These are phyloP conservation scores for Penicillium bialowiezense DNA, from an alignment of 495 filamentous ascomycete genomes.

Conservation along the genomic window DNA sequence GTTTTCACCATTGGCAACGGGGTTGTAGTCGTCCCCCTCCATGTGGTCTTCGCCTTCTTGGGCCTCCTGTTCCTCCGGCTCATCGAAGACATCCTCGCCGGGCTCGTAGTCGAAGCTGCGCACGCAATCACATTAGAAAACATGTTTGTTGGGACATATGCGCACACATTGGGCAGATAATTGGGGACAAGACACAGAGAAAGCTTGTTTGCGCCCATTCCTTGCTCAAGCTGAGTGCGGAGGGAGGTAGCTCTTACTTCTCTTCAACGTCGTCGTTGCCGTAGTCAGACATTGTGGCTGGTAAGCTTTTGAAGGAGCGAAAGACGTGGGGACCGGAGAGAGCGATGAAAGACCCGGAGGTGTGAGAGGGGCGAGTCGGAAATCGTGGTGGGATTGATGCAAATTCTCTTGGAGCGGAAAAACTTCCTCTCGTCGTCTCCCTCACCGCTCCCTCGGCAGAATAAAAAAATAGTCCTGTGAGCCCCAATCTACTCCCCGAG, in stretches of 20 bases:
- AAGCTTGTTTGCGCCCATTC: slow-evolving; percentile 6
- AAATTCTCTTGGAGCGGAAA: slow-evolving; percentile 12
- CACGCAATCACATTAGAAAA: slow-evolving; percentile 12
- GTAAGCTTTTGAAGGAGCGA: neutral
- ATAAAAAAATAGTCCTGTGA: slow-evolving; percentile 1
- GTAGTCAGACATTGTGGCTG: slow-evolving; percentile 77
- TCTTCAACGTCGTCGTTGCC: slow-evolving; percentile 63
- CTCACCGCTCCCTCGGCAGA: slow-evolving; percentile 9
- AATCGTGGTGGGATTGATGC: slow-evolving; percentile 8
- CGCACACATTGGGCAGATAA: neutral
- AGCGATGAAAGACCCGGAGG: slow-evolving; percentile 17
- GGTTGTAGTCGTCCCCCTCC: slow-evolving; percentile 52
- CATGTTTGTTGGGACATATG: slow-evolving; percentile 5
- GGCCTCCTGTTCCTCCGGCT: slow-evolving; percentile 52
- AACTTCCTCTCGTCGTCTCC: slow-evolving; percentile 6
- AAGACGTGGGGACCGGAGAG: neutral
- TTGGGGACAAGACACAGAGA: slow-evolving; percentile 1
- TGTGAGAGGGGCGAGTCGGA: slow-evolving; percentile 3
- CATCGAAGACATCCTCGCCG: slow-evolving; percentile 61
- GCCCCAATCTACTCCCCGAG: slow-evolving; percentile 2
- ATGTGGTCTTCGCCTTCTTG: slow-evolving; percentile 36
- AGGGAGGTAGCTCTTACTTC: slow-evolving; percentile 31
- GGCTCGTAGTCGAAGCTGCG: slow-evolving; percentile 53
- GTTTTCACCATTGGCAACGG: slow-evolving; percentile 48
- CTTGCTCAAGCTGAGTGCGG: neutral